Conservation (phyloP, 78 protist species). For the Dictyostelium capitatum region DNA sequence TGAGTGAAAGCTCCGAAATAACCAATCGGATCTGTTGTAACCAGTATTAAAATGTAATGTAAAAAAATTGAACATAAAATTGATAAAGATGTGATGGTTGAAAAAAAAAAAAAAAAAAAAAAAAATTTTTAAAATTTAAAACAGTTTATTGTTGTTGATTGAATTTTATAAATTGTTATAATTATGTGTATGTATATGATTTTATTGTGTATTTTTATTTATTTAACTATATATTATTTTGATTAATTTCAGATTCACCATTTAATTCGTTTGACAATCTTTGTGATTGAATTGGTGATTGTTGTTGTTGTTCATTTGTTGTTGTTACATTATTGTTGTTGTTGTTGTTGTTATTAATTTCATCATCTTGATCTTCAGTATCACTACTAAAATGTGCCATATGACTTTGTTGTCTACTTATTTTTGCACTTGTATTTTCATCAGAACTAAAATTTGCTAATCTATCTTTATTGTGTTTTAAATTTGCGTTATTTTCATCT, state of each 20-base stretch:
- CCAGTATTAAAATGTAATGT: too few relatives aligned
- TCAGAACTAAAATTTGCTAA: slow-evolving; percentile 1
- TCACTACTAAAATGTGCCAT: background rate
- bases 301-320: background rate
- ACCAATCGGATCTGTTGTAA: too few relatives aligned
- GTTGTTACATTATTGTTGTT: background rate
- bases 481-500: background rate
- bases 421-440: background rate
- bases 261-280: background rate
- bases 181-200: too few relatives aligned
- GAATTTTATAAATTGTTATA: too few relatives aligned
- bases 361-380: slow-evolving; percentile 1
- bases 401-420: background rate
- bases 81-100: too few relatives aligned
- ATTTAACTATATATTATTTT: background rate
- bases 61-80: too few relatives aligned
- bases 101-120: too few relatives aligned
- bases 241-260: background rate
- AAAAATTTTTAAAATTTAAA: too few relatives aligned
- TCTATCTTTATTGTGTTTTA: background rate
- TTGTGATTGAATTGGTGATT: background rate
- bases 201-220: background rate
- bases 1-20: too few relatives aligned
- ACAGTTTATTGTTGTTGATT: too few relatives aligned
- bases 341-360: background rate